phyloP scores from a whole-genome alignment of 768 basidiomycete genomes.

The Leccinum obscurum region DNA sequence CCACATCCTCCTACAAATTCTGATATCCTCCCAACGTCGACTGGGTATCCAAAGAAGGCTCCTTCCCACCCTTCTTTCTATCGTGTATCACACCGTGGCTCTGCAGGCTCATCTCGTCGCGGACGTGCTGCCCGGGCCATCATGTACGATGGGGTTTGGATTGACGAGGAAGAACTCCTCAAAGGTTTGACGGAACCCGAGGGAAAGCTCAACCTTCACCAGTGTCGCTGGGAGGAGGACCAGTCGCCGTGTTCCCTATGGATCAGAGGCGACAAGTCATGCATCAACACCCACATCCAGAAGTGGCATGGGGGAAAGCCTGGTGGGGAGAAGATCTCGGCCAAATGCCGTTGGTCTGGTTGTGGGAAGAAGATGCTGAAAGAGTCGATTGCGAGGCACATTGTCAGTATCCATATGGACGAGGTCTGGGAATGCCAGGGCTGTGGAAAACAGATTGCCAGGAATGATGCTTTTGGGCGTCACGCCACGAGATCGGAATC shows the following conservation, averaged over 20 bases:
- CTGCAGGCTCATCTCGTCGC: neutral
- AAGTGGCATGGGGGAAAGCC: conserved; percentile 10
- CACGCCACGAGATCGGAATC: conserved; percentile 4
- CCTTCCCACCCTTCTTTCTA: neutral
- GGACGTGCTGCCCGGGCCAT: conserved; percentile 3
- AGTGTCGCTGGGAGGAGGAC: too few species aligned
- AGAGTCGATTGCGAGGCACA: conserved; percentile 23
- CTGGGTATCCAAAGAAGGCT: neutral
- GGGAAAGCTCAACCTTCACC: too few species aligned
- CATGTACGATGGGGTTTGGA: conserved; percentile 7
- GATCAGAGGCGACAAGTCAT: too few species aligned
- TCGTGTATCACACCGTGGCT: too few species aligned
- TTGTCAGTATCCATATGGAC: conserved; percentile 16
- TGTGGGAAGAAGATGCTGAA: conserved; percentile 24
- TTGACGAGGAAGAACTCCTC: conserved; percentile 18
- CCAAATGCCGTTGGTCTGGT: conserved; percentile 11
- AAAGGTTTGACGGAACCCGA: neutral
- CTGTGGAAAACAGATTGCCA: conserved; percentile 13
- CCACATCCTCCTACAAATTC: neutral
- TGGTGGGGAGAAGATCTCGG: conserved; percentile 9
- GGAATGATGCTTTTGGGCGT: conserved; percentile 11
- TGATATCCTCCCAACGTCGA: too few species aligned
- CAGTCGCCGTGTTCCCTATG: too few species aligned
- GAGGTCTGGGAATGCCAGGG: conserved; percentile 16
- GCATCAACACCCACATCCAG: too few species aligned